A percentile compares a stretch with the other conserved stretches of the same genome.
Conservation (phyloP, 177 flowering plant species). For the Telopea speciosissima region DNA sequence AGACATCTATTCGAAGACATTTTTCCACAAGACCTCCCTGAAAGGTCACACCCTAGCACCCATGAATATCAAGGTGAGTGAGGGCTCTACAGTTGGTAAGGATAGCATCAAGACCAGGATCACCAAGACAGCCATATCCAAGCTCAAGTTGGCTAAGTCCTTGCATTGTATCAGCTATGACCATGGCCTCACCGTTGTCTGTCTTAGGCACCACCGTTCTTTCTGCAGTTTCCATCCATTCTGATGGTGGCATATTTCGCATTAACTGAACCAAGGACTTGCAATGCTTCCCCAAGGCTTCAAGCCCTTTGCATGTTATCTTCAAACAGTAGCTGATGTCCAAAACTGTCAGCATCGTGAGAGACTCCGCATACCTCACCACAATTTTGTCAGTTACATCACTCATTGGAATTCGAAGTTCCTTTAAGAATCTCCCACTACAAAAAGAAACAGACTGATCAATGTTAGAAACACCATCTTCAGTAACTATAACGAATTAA, state of each 20-base stretch:
- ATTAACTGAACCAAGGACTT: slow-evolving; percentile 20
- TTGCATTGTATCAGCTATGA: not conserved
- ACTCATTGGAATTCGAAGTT: slow-evolving; percentile 26
- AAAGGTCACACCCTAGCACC: slow-evolving; percentile 27
- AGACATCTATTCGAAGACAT: slow-evolving; percentile 17
- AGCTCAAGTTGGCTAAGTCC: slow-evolving; percentile 25
- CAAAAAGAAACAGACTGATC: not conserved
- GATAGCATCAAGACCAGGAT: slow-evolving; percentile 28
- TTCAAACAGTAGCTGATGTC: slow-evolving; percentile 26
- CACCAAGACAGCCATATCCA: slow-evolving; percentile 26
- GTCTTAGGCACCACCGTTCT: not conserved
- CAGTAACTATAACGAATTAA: no score
- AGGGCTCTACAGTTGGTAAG: slow-evolving; percentile 28
- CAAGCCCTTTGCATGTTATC: slow-evolving; percentile 22
- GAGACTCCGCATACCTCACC: slow-evolving; percentile 13
- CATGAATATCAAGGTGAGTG: slow-evolving; percentile 28
- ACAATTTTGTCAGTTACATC: slow-evolving; percentile 23
- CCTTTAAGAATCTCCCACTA: slow-evolving; percentile 24
- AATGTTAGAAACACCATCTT: not conserved
- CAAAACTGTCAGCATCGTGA: slow-evolving; percentile 17
- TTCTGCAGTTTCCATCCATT: not conserved
- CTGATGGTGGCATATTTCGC: slow-evolving; percentile 27
- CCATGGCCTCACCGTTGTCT: slow-evolving; percentile 28
- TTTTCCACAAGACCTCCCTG: slow-evolving; percentile 23
- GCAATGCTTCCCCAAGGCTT: slow-evolving; percentile 22